These are phyloP conservation scores for Eutrema japonicum DNA, from an alignment of 345 rosid species.

Conservation along the genomic window DNA sequence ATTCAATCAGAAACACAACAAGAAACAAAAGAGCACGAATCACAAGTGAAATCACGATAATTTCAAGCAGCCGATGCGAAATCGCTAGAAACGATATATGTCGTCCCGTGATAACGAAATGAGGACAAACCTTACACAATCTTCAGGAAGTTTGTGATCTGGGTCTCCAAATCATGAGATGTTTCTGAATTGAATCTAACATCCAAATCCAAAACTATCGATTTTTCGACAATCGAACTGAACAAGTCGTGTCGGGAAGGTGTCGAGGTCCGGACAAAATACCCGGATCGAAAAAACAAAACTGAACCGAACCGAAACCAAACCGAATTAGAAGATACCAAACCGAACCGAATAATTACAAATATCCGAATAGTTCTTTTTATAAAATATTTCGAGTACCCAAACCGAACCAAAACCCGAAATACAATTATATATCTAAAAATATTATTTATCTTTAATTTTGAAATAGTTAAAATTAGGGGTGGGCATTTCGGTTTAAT, in stretches of 20 bases:
- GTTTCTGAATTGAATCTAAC: neutral
- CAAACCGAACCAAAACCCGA: too few species aligned
- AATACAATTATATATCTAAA: too few species aligned
- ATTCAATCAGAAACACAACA: neutral
- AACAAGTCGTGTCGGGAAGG: conserved; percentile 24
- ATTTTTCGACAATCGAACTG: conserved; percentile 20
- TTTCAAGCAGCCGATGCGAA: neutral
- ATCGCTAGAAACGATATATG: neutral
- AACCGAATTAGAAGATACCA: too few species aligned
- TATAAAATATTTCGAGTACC: too few species aligned
- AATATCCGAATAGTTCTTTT: too few species aligned
- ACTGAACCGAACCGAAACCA: too few species aligned
- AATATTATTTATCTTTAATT: too few species aligned
- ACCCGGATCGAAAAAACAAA: too few species aligned
- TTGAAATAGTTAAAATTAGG: too few species aligned
- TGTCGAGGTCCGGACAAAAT: neutral
- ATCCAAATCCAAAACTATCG: neutral
- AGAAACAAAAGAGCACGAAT: neutral
- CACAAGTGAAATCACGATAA: neutral
- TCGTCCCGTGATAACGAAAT: conserved; percentile 1
- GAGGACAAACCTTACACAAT: conserved; percentile 4
- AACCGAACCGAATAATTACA: too few species aligned
- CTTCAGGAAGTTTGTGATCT: neutral
- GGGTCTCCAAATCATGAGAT: neutral
- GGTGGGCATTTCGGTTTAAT: too few species aligned